Base-by-base conservation (phyloP, 768 basidiomycete species). In the Lactarius akahatsu region DNA sequence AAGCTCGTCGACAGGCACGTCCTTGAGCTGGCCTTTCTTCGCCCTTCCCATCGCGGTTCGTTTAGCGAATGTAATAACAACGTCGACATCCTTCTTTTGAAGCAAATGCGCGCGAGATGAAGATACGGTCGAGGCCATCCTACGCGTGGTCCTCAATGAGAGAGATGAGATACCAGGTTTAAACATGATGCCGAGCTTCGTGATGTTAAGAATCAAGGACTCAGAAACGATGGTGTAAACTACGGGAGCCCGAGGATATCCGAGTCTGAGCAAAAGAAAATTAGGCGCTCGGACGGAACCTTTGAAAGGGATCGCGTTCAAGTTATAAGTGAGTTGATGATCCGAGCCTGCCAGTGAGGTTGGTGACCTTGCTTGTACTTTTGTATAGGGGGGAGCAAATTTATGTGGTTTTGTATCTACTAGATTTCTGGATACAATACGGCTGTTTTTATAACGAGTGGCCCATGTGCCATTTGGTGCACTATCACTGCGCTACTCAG, bases 11-110 rank as follows among this genome's bases (percentile, higher is more conserved):
- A 95, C 91, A 3, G 89, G 85, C 1, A 84, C 80, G 73, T 97
- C 93, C 75, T 94, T 96, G 73, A 96, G 82, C 64, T 95, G 95
- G 28, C 96, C 96, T 76, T 96, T 98, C 82, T 86, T 92, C 41
- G 90, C 89, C 72, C 81, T 86, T 30, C 93, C 92, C 69, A 94
- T 82, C n/a, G 93, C 86, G n/a, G 92, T 95, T 60, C 95, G 86
- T 74, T 90, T 89, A 15, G 92, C 93, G 71, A 91, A 92, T 2
- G 91, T 92, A 66, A 97, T 88, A 68, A 96, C 91, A 76, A 96
- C 91, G 76, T 96, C 94, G 68, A 92, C 32, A 0, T 88, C 83
- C 32, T 32, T 32, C 81, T 86, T 90, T 75, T 88, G 80, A 34
- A 92, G 79, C 56, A 92, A 74, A 9, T 32, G 32, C 80, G 79